Evolutionary conservation across 208 protist species (phyloP).

Genomic region (Acanthamoeba quina): DNA sequence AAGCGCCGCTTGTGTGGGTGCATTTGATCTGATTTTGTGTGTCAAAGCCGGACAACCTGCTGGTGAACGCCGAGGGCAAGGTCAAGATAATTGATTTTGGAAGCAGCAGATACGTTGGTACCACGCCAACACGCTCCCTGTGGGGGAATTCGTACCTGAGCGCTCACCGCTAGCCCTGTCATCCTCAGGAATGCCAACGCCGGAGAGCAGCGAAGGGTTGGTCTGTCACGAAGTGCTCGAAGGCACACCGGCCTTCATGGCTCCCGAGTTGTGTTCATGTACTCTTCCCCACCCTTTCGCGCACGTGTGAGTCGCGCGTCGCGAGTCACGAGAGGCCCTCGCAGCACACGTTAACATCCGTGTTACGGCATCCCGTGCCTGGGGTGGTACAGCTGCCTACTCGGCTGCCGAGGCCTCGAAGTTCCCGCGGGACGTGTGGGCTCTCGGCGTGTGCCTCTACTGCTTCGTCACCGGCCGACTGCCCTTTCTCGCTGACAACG

Average conservation of each 20-base stretch:
- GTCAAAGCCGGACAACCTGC: constrained; percentile 44
- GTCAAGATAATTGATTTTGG: constrained; percentile 69
- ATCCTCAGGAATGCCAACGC: not conserved
- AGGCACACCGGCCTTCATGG: constrained; percentile 64
- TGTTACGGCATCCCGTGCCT: not conserved
- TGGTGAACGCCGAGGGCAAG: not conserved
- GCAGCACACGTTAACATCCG: not conserved
- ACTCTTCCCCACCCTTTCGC: not conserved
- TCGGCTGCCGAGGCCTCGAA: not conserved
- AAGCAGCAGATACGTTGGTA: not conserved
- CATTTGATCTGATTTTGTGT: not conserved
- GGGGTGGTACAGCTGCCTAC: not conserved
- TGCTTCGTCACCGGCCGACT: constrained; percentile 45
- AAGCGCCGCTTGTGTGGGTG: not conserved
- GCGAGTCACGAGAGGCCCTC: too few relatives aligned
- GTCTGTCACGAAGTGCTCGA: constrained; percentile 21
- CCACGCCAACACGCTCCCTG: too few relatives aligned
- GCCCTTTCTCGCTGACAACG: constrained; percentile 55
- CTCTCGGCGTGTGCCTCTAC: constrained; percentile 62
- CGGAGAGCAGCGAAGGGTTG: not conserved
- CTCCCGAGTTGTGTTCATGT: constrained; percentile 48
- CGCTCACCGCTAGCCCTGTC: not conserved
- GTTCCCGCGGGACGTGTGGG: constrained; percentile 42
- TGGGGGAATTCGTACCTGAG: not conserved
- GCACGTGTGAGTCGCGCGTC: too few relatives aligned